These are phyloP conservation scores for Candida mesenterica DNA, from an alignment of 1,139 yeast genomes.

Conservation along the genomic window DNA sequence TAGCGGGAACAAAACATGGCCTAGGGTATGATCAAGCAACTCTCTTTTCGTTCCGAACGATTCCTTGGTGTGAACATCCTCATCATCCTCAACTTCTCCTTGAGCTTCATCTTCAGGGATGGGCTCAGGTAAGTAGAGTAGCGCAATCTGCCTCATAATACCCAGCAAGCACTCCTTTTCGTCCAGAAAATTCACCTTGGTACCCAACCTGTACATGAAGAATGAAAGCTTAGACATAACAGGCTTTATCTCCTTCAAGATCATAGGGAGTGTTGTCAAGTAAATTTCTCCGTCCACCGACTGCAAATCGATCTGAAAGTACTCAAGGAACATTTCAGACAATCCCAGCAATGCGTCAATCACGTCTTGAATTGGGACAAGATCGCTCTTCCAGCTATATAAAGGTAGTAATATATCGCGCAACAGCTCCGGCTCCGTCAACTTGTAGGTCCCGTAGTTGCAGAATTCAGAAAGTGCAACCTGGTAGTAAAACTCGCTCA, in stretches of 20 bases:
- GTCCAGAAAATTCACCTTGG: constrained; percentile 57
- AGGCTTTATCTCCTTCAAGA: constrained; percentile 64
- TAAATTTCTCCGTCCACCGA: constrained; percentile 26
- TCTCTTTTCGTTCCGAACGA: constrained; percentile 11
- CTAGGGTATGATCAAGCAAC: constrained; percentile 39
- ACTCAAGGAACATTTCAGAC: constrained; percentile 78
- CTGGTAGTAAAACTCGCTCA: constrained; percentile 77
- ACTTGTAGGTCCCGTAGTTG: constrained; percentile 67
- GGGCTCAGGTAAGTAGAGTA: constrained; percentile 70
- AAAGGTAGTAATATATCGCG: constrained; percentile 28
- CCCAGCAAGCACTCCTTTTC: constrained; percentile 70
- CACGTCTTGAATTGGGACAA: constrained; percentile 19
- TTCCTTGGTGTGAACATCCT: not conserved
- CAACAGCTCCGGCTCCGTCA: constrained; percentile 39
- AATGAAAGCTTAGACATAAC: constrained; percentile 61
- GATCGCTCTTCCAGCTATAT: constrained; percentile 17
- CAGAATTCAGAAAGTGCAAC: constrained; percentile 73
- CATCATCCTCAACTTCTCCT: constrained; percentile 6
- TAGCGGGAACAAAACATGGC: constrained; percentile 63
- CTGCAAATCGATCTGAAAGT: constrained; percentile 56
- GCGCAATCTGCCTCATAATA: constrained; percentile 65
- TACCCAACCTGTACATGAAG: constrained; percentile 62
- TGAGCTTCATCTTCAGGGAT: constrained; percentile 9
- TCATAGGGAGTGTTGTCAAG: constrained; percentile 60
- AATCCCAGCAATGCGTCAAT: constrained; percentile 38